phyloP scores from a whole-genome alignment of 306 rosid species.

The Vigna radiata region DNA sequence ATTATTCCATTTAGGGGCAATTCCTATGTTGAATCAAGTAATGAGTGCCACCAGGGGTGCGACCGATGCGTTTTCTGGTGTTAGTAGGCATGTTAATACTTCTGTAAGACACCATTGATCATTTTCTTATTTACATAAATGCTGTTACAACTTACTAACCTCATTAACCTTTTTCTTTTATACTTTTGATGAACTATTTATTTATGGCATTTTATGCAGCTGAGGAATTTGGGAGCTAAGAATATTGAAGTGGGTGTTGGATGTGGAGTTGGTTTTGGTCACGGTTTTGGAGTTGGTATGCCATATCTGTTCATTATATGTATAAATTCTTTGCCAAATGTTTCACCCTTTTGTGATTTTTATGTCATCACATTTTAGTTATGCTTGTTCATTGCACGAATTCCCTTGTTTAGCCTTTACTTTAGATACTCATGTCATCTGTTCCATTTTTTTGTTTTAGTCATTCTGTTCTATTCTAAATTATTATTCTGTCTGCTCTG shows the following conservation, averaged over 20 bases:
- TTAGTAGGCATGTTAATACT: conserved; percentile 74
- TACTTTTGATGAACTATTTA: conserved; percentile 5
- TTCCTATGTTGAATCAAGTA: conserved; percentile 85
- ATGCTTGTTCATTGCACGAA: neutral
- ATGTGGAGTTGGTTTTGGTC: conserved; percentile 97
- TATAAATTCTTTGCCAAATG: neutral
- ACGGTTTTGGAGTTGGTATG: conserved; percentile 98
- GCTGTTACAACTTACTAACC: neutral
- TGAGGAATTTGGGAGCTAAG: conserved; percentile 88
- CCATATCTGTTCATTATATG: neutral
- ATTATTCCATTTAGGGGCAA: conserved; percentile 62
- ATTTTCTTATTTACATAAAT: neutral
- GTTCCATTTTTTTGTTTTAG: conserved; percentile 6
- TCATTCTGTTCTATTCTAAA: conserved; percentile 5
- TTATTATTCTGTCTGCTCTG: conserved; percentile 11
- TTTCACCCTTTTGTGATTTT: neutral
- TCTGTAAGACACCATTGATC: conserved; percentile 61
- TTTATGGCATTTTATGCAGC: conserved; percentile 51
- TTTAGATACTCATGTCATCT: conserved; percentile 8
- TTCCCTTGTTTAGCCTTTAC: conserved; percentile 2
- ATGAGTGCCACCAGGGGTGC: conserved; percentile 99
- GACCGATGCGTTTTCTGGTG: conserved; percentile 91
- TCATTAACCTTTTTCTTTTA: neutral
- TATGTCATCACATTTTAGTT: neutral
- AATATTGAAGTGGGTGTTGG: conserved; percentile 88